Evolutionary conservation across 2,329 filamentous ascomycete species (phyloP).

Genomic region (Exophiala sp.): DNA sequence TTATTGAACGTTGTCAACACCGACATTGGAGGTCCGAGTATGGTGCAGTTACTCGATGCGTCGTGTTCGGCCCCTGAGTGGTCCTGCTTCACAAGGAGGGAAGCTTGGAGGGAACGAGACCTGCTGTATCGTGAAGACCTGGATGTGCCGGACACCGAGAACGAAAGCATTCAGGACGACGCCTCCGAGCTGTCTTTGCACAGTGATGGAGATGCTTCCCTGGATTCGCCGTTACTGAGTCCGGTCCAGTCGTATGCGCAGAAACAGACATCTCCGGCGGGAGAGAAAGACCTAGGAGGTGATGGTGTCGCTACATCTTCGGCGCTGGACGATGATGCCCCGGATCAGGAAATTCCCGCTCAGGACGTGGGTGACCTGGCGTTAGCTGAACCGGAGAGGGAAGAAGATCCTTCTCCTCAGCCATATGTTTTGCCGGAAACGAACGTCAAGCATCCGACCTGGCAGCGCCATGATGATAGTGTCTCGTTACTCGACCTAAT

Average conservation of each 20-base stretch:
- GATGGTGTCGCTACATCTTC: neutral
- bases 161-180: constrained; percentile 7
- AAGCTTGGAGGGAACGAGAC: constrained; percentile 22
- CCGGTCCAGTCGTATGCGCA: neutral
- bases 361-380: neutral
- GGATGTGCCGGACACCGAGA: neutral
- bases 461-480: constrained; percentile 21
- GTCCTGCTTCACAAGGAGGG: constrained; percentile 15
- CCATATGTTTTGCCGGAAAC: constrained; percentile 7
- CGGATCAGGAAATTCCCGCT: neutral
- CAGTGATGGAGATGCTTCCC: constrained; percentile 9
- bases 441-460: constrained; percentile 23
- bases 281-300: neutral
- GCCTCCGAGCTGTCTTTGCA: constrained; percentile 15
- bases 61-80: constrained; percentile 21
- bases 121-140: constrained; percentile 17
- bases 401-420: neutral
- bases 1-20: constrained; percentile 29
- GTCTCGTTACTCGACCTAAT: constrained; percentile 24
- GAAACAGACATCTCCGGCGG: neutral
- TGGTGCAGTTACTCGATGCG: constrained; percentile 27
- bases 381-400: neutral
- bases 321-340: neutral
- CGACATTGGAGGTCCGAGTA: constrained; percentile 28
- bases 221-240: constrained; percentile 3